Base-by-base conservation (phyloP, 2,329 filamentous ascomycete genomes). In the Exophiala lecanii-corni region DNA sequence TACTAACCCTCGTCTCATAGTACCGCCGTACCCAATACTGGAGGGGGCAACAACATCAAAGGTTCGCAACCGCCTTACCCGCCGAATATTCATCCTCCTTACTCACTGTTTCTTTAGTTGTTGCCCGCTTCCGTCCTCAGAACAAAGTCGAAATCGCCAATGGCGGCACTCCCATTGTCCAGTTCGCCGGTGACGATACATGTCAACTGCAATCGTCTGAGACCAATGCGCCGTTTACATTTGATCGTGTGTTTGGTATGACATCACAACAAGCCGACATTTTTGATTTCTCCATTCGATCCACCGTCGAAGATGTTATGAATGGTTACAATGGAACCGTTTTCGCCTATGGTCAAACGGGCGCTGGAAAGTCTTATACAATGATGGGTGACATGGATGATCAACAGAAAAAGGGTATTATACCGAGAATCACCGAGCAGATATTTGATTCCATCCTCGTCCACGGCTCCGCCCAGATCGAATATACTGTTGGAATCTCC, bases 271-370 rank as follows among this genome's bases (percentile, higher is more conserved):
- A 98, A 69, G 75, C 79, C 61, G 89, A 97, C 68, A 89, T 98
- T 60, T 98, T 98, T 72, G 87, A 97, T 68, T 98, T 92, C 72
- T 97, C 92, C 31, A 97, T 98, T 66, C 83, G 86, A 54, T 80
- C 87, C 18, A 97, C 92, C 15, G 92, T 98, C 56, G 91, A 97
- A 71, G 92, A 97, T 65, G 96, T 98, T 56, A 77, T 98, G 55
- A 95, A 97, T 69, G 92, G 92, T 54, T 98, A 98, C 78, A 98
- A 98, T 72, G 92, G 91, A 62, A 97, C 91, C 10, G 91, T 98
- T 56, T 97, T 98, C 60, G 92, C 92, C 51, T 98, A 98, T 65
- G 92, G 92, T 55, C 92, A 97, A 74, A 98, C 92, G 1, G 92
- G 92, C 66, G 89, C 91, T 9, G 92, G 92, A 74, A 98, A 98